Evolutionary conservation across 2,329 filamentous ascomycete genomes (phyloP), one percentile per base, ranked within the genome.

Genomic region (Neofusicoccum cordaticola): DNA sequence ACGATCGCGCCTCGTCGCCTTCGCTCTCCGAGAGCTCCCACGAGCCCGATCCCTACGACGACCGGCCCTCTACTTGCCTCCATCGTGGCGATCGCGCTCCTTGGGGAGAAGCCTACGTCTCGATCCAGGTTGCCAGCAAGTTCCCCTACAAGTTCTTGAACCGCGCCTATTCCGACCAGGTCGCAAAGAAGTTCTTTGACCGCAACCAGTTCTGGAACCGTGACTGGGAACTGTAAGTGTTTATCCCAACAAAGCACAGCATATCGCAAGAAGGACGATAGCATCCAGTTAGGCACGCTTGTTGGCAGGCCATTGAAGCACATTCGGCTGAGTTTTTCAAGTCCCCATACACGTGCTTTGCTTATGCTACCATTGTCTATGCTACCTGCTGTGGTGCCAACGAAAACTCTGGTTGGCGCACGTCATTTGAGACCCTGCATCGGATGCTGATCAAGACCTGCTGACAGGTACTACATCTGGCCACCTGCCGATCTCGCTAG

Each of bases 141-240:
- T 92, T 89, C 69, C 85, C 86, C 0, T 82, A 84, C 67, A 81
- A 77, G 63, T 91, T 84, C 72, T 84, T 88, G 48, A 83, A 84
- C 63, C 82, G 81, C 66, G 66, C 68, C 12, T 70, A 72, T 63
- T 69, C 69, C 65, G 65, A 90, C 85, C 70, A 77, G 71, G 67
- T 83, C 75, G 71, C 82, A 70, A 68, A 85, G 80, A 74, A 69
- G 70, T 83, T 85, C 74, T 92, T 91, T 69, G 80, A 85, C 39
- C 71, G 74, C 2, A 83, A 78, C 34, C 80, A 91, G 57, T 81
- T 90, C 68, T 85, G 84, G 70, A 77, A 80, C 2, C 83, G 86
- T 65, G 72, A 80, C 11, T 97, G 93, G 93, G 88, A 94, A 67
- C 79, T 96, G 91, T 95, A 81, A 83, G 88, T 82, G 3, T 45